Evolutionary conservation across 176 grass and related monocot genomes (phyloP).

Genomic region (Carex scoparia): DNA sequence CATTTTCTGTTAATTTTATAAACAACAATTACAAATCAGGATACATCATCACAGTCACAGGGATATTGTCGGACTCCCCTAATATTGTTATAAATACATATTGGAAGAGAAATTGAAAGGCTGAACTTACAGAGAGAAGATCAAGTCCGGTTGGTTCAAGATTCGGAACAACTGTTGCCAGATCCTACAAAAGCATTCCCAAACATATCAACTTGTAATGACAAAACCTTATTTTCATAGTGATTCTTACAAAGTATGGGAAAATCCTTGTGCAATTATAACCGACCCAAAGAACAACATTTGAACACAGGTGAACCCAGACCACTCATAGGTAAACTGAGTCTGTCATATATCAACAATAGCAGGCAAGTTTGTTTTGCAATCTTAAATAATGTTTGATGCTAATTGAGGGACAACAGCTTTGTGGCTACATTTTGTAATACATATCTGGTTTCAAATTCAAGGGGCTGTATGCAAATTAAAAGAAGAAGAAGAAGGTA

Average conservation of each 20-base stretch:
- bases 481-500: neutral
- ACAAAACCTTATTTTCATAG: neutral
- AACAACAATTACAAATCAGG: neutral
- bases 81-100: neutral
- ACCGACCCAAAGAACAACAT: neutral
- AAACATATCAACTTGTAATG: neutral
- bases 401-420: neutral
- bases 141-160: slow-evolving; percentile 69
- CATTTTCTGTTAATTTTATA: slow-evolving; percentile 58
- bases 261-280: neutral
- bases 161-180: slow-evolving; percentile 59
- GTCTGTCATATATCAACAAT: neutral
- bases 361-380: neutral
- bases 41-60: neutral
- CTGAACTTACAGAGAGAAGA: slow-evolving; percentile 76
- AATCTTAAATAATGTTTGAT: neutral
- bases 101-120: neutral
- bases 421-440: slow-evolving; percentile 7
- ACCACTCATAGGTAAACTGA: neutral
- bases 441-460: neutral
- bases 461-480: neutral
- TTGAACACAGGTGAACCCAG: neutral
- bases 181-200: slow-evolving; percentile 47
- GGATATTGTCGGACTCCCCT: neutral
- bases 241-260: neutral